Evolutionary conservation across 352 stramenopile species (phyloP).

Genomic region (Globisporangium spiculum): DNA sequence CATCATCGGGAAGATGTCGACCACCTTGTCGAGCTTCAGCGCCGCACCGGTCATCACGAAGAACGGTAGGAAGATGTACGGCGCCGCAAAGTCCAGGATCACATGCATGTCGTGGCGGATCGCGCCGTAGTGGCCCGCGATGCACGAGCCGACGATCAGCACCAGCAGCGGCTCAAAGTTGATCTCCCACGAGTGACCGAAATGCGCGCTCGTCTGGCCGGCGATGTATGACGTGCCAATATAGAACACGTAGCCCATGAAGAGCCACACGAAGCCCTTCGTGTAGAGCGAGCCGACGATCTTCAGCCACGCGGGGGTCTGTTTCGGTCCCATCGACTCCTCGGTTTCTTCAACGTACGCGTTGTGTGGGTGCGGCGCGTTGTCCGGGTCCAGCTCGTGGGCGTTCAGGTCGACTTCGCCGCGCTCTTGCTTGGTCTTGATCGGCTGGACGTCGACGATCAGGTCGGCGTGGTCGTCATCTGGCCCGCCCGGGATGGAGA

Average conservation of each 20-base stretch:
- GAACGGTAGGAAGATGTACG: conserved; percentile 74
- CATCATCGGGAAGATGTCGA: conserved; percentile 56
- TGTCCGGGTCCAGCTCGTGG: conserved; percentile 24
- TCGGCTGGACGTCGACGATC: too few relatives aligned
- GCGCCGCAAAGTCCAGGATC: conserved; percentile 60
- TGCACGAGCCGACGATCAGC: conserved; percentile 50
- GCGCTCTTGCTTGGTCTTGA: not conserved
- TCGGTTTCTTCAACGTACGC: conserved; percentile 36
- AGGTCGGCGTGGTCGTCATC: conserved; percentile 24
- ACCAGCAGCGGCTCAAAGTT: conserved; percentile 73
- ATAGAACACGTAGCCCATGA: conserved; percentile 60
- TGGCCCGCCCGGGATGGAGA: conserved; percentile 47
- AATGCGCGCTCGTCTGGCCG: conserved; percentile 30
- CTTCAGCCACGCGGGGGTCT: too few relatives aligned
- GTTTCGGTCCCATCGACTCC: too few relatives aligned
- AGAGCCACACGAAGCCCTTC: conserved; percentile 69
- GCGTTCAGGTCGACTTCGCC: conserved; percentile 25
- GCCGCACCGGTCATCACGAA: conserved; percentile 75
- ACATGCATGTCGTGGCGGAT: conserved; percentile 81
- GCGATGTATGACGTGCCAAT: conserved; percentile 34
- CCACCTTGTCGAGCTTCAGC: conserved; percentile 63
- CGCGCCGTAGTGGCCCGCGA: conserved; percentile 53
- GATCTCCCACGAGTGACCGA: conserved; percentile 58
- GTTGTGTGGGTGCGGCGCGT: conserved; percentile 49
- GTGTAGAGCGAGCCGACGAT: conserved; percentile 34